Evolutionary conservation across 2,329 filamentous ascomycete genomes (phyloP).

Genomic region (Shiraia bambusicola): DNA sequence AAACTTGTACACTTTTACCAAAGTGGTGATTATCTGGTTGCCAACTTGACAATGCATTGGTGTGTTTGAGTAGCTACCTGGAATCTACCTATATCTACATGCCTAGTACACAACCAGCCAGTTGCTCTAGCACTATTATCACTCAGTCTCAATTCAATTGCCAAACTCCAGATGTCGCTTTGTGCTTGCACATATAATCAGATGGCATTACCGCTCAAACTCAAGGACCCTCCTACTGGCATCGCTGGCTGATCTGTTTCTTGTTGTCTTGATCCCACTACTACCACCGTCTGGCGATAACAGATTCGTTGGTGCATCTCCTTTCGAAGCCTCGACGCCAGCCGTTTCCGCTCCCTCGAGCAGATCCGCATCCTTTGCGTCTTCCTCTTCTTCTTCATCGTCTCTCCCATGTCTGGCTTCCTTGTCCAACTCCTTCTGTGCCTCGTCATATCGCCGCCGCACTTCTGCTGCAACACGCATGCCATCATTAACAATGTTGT

Average conservation of each 20-base stretch:
- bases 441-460: slow-evolving; percentile 89
- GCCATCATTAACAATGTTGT: slow-evolving; percentile 96
- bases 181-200: slow-evolving; percentile 3
- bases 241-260: slow-evolving; percentile 37
- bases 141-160: no score
- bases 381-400: slow-evolving; percentile 65
- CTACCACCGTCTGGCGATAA: slow-evolving; percentile 20
- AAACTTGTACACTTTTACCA: no score
- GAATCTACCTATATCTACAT: no score
- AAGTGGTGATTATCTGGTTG: no score
- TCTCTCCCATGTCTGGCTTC: slow-evolving; percentile 62
- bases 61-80: no score
- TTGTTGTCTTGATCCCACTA: slow-evolving; percentile 30
- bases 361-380: slow-evolving; percentile 47
- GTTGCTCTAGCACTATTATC: no score
- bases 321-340: slow-evolving; percentile 41
- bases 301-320: slow-evolving; percentile 16
- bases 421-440: slow-evolving; percentile 85
- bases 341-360: slow-evolving; percentile 54
- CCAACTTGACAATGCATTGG: no score
- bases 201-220: slow-evolving; percentile 39
- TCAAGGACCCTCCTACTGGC: slow-evolving; percentile 41
- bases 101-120: no score
- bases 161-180: no score
- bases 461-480: slow-evolving; percentile 96